phyloP scores from a whole-genome alignment of 495 filamentous ascomycete genomes.

The Aeminium ludgeri region DNA sequence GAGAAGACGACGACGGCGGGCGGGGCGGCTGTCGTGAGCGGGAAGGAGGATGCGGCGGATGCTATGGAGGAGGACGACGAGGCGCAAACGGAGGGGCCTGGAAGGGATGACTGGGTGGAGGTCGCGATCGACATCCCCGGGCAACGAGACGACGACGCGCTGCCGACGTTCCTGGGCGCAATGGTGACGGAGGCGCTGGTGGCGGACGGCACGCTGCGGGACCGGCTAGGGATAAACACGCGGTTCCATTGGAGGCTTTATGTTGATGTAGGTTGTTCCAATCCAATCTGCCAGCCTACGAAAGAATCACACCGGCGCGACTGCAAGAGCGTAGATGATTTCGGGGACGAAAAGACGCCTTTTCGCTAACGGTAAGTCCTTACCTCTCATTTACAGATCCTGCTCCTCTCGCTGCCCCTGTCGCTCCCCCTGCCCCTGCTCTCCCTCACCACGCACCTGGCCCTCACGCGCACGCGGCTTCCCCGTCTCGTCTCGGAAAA shows the following conservation, averaged over 20 bases:
- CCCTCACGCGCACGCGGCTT: conserved; percentile 74
- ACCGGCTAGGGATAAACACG: conserved; percentile 62
- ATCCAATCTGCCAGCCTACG: no score
- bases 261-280: conserved; percentile 61
- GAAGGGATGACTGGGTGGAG: conserved; percentile 56
- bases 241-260: conserved; percentile 94
- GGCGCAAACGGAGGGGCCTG: conserved; percentile 21
- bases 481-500: conserved; percentile 65
- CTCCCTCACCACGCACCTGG: conserved; percentile 83
- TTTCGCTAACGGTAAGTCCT: conserved; percentile 4
- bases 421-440: conserved; percentile 87
- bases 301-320: no score
- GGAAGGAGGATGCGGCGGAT: conserved; percentile 9
- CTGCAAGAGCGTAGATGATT: no score
- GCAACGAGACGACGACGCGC: conserved; percentile 73
- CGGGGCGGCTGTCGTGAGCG: conserved; percentile 16
- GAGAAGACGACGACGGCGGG: conserved; percentile 38
- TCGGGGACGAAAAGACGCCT: no score
- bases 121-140: conserved; percentile 74
- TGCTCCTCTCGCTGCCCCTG: conserved; percentile 70
- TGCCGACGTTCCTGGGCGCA: conserved; percentile 67
- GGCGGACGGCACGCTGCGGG: conserved; percentile 52
- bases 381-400: conserved; percentile 1
- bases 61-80: conserved; percentile 21
- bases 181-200: conserved; percentile 84